Evolutionary conservation across 2,329 filamentous ascomycete genomes (phyloP), one percentile per base, ranked within the genome.

Genomic region (Xylariomycetidae sp.): DNA sequence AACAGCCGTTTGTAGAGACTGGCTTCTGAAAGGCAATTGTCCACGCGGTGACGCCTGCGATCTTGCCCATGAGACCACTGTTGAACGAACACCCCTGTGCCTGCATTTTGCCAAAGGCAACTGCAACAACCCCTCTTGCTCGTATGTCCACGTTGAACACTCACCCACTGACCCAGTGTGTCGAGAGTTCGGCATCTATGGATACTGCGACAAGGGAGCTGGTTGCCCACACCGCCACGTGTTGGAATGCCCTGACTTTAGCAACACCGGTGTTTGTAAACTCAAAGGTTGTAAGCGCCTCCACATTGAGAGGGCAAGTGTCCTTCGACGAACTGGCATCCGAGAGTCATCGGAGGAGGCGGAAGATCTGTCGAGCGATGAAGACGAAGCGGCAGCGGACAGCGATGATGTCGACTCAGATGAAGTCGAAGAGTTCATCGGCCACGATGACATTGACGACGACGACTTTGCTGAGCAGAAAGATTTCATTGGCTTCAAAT

Each of bases 241-340:
- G 37, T 83, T 84, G 63, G 90, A 97, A 62, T 97, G 92, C 62
- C 90, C 92, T 42, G 85, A 94, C 59, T 96, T 94, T 69, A 86
- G 87, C 73, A 94, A 95, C 64, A 87, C 77, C 40, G 90, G 90
- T 51, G 69, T 72, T 42, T 98, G 92, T 76, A 80, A 80, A 58
- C 80, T 76, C 58, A 80, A 82, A 62, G 80, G 82, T 46, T 97
- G 90, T 69, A 85, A 83, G 57, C 74, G 95, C 34, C 84, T 80
- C 39, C 92, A 98, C 64, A 79, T 90, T 57, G 86, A 92, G 65
- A 81, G 86, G 63, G 88, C 88, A 57, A 88, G 85, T 69, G 69
- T 82, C 56, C 72, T 82, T 52, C 84, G 87, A 54, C 81, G 82
- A 58, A 73, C 77, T 59, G 77, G 74, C 59, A 69, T 51, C 53